These are phyloP conservation scores for Rosa chinensis DNA, from an alignment of 306 rosid species.

Conservation along the genomic window DNA sequence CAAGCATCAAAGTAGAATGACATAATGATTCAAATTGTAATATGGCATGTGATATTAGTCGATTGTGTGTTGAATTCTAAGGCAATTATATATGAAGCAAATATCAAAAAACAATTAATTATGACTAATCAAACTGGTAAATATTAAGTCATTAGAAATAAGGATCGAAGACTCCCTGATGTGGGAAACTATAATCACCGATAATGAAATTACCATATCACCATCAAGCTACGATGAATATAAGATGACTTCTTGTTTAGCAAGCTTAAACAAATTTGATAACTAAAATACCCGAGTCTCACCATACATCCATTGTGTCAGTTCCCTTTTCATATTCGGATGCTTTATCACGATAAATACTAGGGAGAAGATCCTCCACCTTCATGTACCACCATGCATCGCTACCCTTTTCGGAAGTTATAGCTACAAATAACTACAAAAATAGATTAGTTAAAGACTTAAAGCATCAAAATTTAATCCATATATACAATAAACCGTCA, in stretches of 20 bases:
- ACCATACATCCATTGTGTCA: conserved; percentile 99
- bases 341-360: conserved; percentile 71
- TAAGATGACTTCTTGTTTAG: neutral
- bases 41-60: no score
- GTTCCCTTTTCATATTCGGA: conserved; percentile 93
- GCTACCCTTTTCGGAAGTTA: conserved; percentile 89
- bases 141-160: neutral
- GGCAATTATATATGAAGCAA: neutral
- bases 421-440: conserved; percentile 44
- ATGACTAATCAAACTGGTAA: neutral
- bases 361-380: conserved; percentile 89
- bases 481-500: conserved; percentile 12
- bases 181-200: neutral
- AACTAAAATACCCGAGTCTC: conserved; percentile 81
- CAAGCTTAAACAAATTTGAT: conserved; percentile 7
- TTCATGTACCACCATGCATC: conserved; percentile 99
- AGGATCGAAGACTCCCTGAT: neutral
- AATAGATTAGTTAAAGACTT: conserved; percentile 20
- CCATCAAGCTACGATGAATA: neutral
- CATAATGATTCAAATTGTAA: no score
- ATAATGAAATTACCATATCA: conserved; percentile 2
- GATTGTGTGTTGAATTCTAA: neutral
- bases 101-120: neutral
- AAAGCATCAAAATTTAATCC: neutral
- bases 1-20: neutral